Evolutionary conservation across 805 yeast genomes (phyloP).

Genomic region (Wickerhamomyces queroliae): DNA sequence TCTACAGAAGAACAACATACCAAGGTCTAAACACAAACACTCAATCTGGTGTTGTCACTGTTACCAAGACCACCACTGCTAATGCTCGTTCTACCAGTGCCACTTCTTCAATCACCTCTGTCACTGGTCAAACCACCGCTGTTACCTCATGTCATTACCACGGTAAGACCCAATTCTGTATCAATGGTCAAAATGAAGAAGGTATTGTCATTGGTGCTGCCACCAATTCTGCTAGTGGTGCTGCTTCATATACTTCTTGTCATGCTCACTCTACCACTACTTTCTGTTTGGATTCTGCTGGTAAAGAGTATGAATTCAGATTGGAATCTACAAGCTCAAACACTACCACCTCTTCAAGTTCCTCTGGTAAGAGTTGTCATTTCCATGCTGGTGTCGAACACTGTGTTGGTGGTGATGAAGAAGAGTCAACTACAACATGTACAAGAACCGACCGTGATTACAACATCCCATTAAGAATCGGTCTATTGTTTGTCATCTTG

Average conservation of each 20-base stretch:
- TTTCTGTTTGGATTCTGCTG: slow-evolving; percentile 10
- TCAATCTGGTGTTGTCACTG: background rate
- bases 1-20: too few species aligned
- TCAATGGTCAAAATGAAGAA: slow-evolving; percentile 12
- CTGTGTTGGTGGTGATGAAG: slow-evolving; percentile 12
- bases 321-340: background rate
- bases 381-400: slow-evolving; percentile 21
- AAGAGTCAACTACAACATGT: slow-evolving; percentile 12
- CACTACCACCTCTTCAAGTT: background rate
- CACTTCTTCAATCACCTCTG: background rate
- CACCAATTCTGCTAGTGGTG: slow-evolving; percentile 5
- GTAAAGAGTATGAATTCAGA: slow-evolving; percentile 11
- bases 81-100: background rate
- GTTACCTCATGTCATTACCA: slow-evolving; percentile 16
- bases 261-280: slow-evolving; percentile 15
- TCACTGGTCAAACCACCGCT: slow-evolving; percentile 10
- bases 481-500: background rate
- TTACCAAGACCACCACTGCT: slow-evolving; percentile 1
- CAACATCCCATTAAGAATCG: slow-evolving; percentile 1
- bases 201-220: slow-evolving; percentile 13
- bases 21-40: too few species aligned
- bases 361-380: slow-evolving; percentile 11
- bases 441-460: slow-evolving; percentile 3
- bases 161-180: slow-evolving; percentile 7
- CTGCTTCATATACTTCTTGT: slow-evolving; percentile 11